Evolutionary conservation across 2,329 filamentous ascomycete genomes (phyloP), one percentile per base, ranked within the genome.

Genomic region (Phaeosphaeriaceae sp.): DNA sequence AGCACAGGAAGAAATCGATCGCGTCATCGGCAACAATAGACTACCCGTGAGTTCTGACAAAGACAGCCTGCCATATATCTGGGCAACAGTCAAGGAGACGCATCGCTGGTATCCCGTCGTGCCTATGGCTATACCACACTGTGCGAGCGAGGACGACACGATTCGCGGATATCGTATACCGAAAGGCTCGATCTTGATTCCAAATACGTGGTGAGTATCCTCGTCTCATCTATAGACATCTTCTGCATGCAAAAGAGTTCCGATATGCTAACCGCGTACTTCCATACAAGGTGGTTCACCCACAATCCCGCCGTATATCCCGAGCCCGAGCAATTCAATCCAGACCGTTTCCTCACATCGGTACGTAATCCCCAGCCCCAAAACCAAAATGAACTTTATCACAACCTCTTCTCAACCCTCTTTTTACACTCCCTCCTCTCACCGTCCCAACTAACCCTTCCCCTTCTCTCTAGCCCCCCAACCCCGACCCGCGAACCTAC

Each of bases 31-130:
- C 1, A 65, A 64, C 6, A 70, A 74, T 22, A 73, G 84, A n/a
- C 70, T 86, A 0, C 84, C 85, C 0, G 73, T 68, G 1, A 80
- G 82, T 48, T 74, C 79, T 2, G 84, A 87, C 60, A 74, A 80
- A 17, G 72, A 76, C 0, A 70, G 66, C 2, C 67, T 87, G 31
- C 67, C 68, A 15, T 79, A 78, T 46, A 69, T 78, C 22, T 60
- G 70, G 1, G 72, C 71, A 1, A 58, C 76, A 0, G 60, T 78
- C 11, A 71, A 74, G 0, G 79, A 81, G 1, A 81, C 84, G n/a
- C 80, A 86, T 31, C 78, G 78, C 1, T 77, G 75, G 75, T 68
- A 72, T 33, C 72, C 72, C 1, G 63, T 76, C 19, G 51, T 58
- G 0, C 71, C 72, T 1, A 69, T 77, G 60, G 75, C 62, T 0